Conservation (phyloP, 164 flowering plant species). For the Protea cynaroides region DNA sequence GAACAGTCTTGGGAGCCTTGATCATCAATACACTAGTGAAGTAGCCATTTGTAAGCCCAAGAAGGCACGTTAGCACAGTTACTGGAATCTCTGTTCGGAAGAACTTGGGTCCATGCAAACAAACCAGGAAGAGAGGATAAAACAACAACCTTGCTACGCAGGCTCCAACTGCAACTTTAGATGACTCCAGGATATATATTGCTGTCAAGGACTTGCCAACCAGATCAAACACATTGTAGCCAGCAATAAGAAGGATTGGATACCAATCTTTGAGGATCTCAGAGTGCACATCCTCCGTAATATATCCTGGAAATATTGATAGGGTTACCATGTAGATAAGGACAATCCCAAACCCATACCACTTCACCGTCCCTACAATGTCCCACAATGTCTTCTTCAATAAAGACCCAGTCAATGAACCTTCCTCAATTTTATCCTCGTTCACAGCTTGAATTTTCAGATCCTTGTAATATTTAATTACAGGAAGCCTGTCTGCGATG, state of each 20-base stretch:
- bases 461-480: conserved; percentile 66
- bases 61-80: conserved; percentile 67
- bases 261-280: conserved; percentile 79
- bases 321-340: conserved; percentile 73
- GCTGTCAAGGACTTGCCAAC: conserved; percentile 82
- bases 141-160: conserved; percentile 61
- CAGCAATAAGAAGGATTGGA: conserved; percentile 65
- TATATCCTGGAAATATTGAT: conserved; percentile 85
- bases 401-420: conserved; percentile 30
- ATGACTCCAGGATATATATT: conserved; percentile 54
- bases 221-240: conserved; percentile 86
- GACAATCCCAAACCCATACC: conserved; percentile 69
- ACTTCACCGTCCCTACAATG: conserved; percentile 59
- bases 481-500: conserved; percentile 67
- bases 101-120: conserved; percentile 88
- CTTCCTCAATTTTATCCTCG: conserved; percentile 55
- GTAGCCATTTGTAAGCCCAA: conserved; percentile 90
- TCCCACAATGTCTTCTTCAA: conserved; percentile 64
- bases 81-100: conserved; percentile 88
- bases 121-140: conserved; percentile 70
- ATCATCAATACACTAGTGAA: conserved; percentile 82
- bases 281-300: conserved; percentile 95
- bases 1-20: conserved; percentile 74
- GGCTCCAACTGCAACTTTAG: conserved; percentile 62
- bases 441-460: conserved; percentile 51